A percentile compares a stretch with the other conserved stretches of the same genome.
Conservation (phyloP, 371 early-diverging fungal species). For the Mucor circinelloides region DNA sequence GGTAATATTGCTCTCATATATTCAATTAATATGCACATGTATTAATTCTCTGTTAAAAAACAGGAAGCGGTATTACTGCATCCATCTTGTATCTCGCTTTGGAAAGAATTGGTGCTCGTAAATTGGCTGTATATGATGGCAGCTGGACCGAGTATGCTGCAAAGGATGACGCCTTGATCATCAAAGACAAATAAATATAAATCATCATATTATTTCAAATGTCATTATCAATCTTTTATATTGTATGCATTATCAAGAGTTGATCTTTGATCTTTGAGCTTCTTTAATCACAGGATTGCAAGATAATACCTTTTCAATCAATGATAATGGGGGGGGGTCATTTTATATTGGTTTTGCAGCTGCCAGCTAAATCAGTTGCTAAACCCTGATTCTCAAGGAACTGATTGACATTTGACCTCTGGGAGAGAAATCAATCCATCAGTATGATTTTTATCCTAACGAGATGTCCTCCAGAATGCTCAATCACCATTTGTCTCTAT, state of each 20-base stretch:
- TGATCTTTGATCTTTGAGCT: background rate
- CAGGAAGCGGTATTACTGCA: constrained; percentile 80
- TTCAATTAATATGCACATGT: background rate
- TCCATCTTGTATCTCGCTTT: constrained; percentile 74
- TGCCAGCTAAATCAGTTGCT: too few species aligned
- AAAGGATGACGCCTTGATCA: constrained; percentile 57
- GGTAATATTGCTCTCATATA: constrained; percentile 33
- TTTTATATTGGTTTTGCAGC: too few species aligned
- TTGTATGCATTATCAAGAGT: background rate
- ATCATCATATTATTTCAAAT: background rate
- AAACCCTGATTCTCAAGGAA: too few species aligned
- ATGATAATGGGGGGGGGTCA: too few species aligned
- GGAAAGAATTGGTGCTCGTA: constrained; percentile 61
- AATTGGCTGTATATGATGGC: constrained; percentile 80
- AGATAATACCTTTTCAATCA: too few species aligned
- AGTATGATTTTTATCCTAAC: too few species aligned
- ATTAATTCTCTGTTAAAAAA: background rate
- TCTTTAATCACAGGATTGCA: background rate
- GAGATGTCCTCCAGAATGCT: too few species aligned
- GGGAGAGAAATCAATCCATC: too few species aligned
- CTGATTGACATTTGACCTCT: too few species aligned
- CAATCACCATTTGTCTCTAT: too few species aligned
- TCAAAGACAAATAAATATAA: constrained; percentile 30
- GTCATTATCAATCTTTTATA: background rate
- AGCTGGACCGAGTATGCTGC: constrained; percentile 87